phyloP scores from a whole-genome alignment of 148 eudicot genomes.

The Fagopyrum tataricum region DNA sequence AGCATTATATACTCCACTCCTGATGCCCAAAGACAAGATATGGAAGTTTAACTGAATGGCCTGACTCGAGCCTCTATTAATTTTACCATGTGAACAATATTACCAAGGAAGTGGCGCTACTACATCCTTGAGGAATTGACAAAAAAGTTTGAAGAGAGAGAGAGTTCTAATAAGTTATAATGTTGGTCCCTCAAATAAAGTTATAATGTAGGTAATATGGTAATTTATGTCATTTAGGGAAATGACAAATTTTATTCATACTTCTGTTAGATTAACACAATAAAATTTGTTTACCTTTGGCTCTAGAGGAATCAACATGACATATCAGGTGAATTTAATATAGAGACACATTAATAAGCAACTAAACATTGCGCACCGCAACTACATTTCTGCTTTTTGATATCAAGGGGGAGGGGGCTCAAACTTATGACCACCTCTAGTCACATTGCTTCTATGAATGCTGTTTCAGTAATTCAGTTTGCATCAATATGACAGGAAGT shows the following conservation, averaged over 20 bases:
- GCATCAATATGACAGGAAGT: background rate
- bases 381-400: background rate
- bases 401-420: background rate
- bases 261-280: background rate
- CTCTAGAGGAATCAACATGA: background rate
- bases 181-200: no score
- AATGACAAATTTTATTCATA: background rate
- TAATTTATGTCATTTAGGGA: background rate
- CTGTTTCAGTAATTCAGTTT: background rate
- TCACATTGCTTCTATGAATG: background rate
- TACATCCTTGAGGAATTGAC: no score
- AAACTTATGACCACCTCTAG: background rate
- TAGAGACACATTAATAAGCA: background rate
- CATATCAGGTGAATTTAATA: background rate
- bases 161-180: no score
- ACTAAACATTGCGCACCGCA: background rate
- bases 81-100: no score
- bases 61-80: no score
- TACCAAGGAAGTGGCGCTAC: no score
- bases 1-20: background rate
- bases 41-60: background rate
- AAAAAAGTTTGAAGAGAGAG: no score
- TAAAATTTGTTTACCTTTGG: background rate
- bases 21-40: constrained; percentile 1
- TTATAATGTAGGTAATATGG: no score